Base-by-base conservation (phyloP, 805 yeast genomes). In the Lipomyces yamadae region DNA sequence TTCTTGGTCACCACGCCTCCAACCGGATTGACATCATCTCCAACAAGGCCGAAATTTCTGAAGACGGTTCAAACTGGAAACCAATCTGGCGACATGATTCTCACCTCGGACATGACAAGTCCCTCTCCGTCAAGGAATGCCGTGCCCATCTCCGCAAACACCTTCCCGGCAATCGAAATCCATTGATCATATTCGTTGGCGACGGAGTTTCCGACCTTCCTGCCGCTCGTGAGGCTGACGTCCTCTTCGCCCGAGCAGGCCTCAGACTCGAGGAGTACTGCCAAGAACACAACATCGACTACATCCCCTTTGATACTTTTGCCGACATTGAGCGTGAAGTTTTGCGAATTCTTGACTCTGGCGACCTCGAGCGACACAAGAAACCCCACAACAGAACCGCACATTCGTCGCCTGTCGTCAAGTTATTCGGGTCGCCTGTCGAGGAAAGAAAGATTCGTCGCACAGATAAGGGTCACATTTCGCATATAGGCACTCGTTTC, bases 191-290 rank as follows among this genome's bases (percentile, higher is more conserved):
- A 11, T 85, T 86, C 39, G 78, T 86, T 66, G 89, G 89, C 8
- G 83, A 85, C 52, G 90, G 90, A 4, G 83, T 85, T 35, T 80
- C 81, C n/a, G 83, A 80, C 62, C 73, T 80, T 37, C 81, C 83
- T 8, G 83, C 83, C 11, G 83, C 83, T 3, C 73, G 78, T 30
- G 79, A 79, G 71, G 82, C 83, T 5, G 83, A 80, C 60, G 78
- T 80, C 52, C 72, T 80, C 62, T 80, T 81, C 72, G 83, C 83
- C 33, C 78, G 83, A 64, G 75, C 75, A 39, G 82, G 82, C 15
- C 76, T 79, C 56, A 75, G 77, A 35, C 75, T 80, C 34, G 83
- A 80, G 74, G 73, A 78, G 68, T 80, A 78, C 75, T 80, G 83
- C 72, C 65, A 75, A 56, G 77, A 78, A 70, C 76, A 80, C 73